A percentile compares a stretch with the other conserved stretches of the same genome.
Evolutionary conservation across 2,329 filamentous ascomycete species (phyloP).

Genomic region (Talaromyces albobiverticillius): DNA sequence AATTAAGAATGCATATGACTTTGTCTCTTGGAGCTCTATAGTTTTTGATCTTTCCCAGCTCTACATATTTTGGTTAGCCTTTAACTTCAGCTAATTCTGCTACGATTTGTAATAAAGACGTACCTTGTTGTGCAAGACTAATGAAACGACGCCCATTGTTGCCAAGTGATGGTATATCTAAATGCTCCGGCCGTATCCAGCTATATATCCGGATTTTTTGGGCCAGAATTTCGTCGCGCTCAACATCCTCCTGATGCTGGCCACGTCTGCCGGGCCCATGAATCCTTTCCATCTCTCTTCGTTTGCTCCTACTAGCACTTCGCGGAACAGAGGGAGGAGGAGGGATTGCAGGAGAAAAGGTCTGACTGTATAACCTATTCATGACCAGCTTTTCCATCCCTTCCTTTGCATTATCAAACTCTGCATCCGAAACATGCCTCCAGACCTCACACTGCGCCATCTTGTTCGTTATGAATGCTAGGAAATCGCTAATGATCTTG

Average conservation of each 20-base stretch:
- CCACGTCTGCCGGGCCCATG: conserved; percentile 82
- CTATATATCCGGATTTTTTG: conserved; percentile 97
- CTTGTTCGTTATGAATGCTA: conserved; percentile 96
- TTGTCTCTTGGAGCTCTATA: conserved; percentile 97
- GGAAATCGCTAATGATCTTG: conserved; percentile 95
- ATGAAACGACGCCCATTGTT: conserved; percentile 88
- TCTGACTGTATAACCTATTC: conserved; percentile 94
- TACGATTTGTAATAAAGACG: conserved; percentile 17
- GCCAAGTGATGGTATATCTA: conserved; percentile 82
- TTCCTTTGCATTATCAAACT: conserved; percentile 97
- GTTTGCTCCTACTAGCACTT: conserved; percentile 61
- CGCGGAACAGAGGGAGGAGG: conserved; percentile 66
- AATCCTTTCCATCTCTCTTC: conserved; percentile 64
- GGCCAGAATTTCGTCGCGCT: conserved; percentile 89
- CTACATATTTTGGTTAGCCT: conserved; percentile 41
- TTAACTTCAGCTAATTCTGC: too few species aligned
- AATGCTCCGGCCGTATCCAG: conserved; percentile 88
- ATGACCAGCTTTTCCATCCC: conserved; percentile 99
- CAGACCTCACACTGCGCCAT: conserved; percentile 97
- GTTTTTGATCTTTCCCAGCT: conserved; percentile 91
- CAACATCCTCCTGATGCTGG: conserved; percentile 97
- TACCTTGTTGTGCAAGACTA: conserved; percentile 81
- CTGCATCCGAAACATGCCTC: conserved; percentile 90
- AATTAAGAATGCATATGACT: conserved; percentile 96
- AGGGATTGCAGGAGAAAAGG: conserved; percentile 91